A percentile compares a stretch with the other conserved stretches of the same genome.
These are phyloP conservation scores for Tagetes patula DNA, from an alignment of 129 eudicot genomes.

Conservation along the genomic window DNA sequence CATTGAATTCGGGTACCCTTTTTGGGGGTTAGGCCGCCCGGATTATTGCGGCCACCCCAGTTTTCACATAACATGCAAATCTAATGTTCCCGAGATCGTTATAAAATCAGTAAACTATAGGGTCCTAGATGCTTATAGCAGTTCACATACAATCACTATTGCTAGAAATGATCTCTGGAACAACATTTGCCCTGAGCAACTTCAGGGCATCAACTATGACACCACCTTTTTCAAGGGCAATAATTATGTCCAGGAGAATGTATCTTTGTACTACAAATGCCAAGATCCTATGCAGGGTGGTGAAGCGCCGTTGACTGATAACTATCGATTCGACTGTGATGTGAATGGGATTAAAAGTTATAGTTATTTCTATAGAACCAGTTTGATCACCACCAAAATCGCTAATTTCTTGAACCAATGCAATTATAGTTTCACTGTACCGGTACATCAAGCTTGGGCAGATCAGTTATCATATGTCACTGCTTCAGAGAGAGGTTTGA, in stretches of 20 bases:
- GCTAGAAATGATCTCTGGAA: slow-evolving; percentile 38
- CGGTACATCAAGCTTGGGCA: slow-evolving; percentile 22
- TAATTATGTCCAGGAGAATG: slow-evolving; percentile 13
- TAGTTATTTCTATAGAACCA: slow-evolving; percentile 23
- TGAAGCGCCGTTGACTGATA: neutral
- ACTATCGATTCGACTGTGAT: slow-evolving; percentile 21
- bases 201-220: slow-evolving; percentile 39
- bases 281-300: neutral
- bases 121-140: slow-evolving; percentile 19
- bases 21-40: neutral
- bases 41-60: neutral
- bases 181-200: slow-evolving; percentile 28
- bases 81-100: slow-evolving; percentile 6
- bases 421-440: slow-evolving; percentile 1
- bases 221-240: slow-evolving; percentile 3
- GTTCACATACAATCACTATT: slow-evolving; percentile 15
- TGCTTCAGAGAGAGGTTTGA: slow-evolving; percentile 13
- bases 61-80: slow-evolving; percentile 8
- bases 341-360: neutral
- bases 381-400: neutral
- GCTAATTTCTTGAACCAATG: neutral
- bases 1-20: neutral
- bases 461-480: neutral
- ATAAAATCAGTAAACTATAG: slow-evolving; percentile 23
- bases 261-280: slow-evolving; percentile 47